Conservation (phyloP, 441 rosid genomes). For the Hura crepitans region DNA sequence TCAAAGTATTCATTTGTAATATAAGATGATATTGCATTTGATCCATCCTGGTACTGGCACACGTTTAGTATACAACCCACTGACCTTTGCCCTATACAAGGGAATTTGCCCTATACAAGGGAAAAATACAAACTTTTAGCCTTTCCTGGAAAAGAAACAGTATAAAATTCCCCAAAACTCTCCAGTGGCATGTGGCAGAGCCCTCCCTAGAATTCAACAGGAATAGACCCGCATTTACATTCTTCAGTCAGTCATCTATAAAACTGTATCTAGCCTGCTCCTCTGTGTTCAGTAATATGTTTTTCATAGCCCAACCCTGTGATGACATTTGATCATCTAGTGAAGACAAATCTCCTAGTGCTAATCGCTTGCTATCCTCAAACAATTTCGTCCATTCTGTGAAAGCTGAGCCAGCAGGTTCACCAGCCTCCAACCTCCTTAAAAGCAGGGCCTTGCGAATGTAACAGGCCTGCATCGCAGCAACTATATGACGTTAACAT, state of each 20-base stretch:
- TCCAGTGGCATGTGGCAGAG: background rate
- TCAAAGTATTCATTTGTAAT: constrained; percentile 20
- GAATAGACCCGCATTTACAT: background rate
- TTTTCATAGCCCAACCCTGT: constrained; percentile 65
- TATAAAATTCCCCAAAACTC: constrained; percentile 1
- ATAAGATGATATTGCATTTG: background rate
- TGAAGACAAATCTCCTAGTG: constrained; percentile 25
- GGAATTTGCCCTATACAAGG: too few species aligned
- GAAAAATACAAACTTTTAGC: background rate
- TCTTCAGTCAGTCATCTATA: constrained; percentile 46
- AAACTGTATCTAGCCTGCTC: constrained; percentile 67
- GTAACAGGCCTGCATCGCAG: constrained; percentile 46
- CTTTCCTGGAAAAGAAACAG: background rate
- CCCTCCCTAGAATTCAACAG: background rate
- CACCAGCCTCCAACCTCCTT: constrained; percentile 23
- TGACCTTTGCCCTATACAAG: background rate
- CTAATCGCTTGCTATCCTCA: constrained; percentile 40
- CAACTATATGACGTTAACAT: background rate
- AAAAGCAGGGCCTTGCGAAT: constrained; percentile 38
- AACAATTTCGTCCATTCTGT: constrained; percentile 47
- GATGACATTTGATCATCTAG: constrained; percentile 50
- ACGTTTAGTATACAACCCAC: too few species aligned
- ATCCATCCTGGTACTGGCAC: background rate
- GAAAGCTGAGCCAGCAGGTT: constrained; percentile 20
- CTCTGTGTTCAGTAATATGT: constrained; percentile 50